These are phyloP conservation scores for Phoma sp. DNA, from an alignment of 2,329 filamentous ascomycete genomes.

Conservation along the genomic window DNA sequence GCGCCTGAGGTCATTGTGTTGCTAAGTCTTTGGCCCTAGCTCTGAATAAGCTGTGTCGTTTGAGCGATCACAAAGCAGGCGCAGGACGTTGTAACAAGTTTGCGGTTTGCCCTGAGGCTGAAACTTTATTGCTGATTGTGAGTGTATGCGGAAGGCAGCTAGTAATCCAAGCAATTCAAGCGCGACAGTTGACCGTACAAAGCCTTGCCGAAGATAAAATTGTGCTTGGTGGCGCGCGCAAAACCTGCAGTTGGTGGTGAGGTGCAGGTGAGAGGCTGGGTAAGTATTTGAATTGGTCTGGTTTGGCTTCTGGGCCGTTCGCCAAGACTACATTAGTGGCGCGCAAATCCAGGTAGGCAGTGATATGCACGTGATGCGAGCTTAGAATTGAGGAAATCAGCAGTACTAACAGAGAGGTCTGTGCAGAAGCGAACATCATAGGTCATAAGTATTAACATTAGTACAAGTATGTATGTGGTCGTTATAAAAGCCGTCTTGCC, in stretches of 20 bases:
- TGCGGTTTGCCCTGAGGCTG: constrained; percentile 28
- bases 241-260: constrained; percentile 16
- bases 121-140: constrained; percentile 28
- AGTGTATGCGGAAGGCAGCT: constrained; percentile 21
- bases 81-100: constrained; percentile 23
- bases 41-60: constrained; percentile 33
- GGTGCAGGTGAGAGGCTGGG: constrained; percentile 9
- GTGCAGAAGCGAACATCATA: constrained; percentile 3
- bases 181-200: constrained; percentile 20
- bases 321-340: constrained; percentile 7
- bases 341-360: constrained; percentile 1
- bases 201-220: constrained; percentile 17
- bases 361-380: too few species aligned
- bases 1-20: constrained; percentile 42
- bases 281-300: constrained; percentile 4
- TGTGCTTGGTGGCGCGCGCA: constrained; percentile 19
- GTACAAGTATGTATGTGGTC: constrained; percentile 3
- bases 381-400: neutral
- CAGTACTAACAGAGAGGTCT: neutral
- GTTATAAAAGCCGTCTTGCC: neutral
- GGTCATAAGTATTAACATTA: constrained; percentile 4
- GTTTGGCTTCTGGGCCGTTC: neutral
- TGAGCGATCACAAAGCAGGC: constrained; percentile 27
- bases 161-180: constrained; percentile 18
- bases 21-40: constrained; percentile 22